Evolutionary conservation across 2,329 filamentous ascomycete genomes (phyloP), one percentile per base, ranked within the genome.

Genomic region (Sporothrix protearum): DNA sequence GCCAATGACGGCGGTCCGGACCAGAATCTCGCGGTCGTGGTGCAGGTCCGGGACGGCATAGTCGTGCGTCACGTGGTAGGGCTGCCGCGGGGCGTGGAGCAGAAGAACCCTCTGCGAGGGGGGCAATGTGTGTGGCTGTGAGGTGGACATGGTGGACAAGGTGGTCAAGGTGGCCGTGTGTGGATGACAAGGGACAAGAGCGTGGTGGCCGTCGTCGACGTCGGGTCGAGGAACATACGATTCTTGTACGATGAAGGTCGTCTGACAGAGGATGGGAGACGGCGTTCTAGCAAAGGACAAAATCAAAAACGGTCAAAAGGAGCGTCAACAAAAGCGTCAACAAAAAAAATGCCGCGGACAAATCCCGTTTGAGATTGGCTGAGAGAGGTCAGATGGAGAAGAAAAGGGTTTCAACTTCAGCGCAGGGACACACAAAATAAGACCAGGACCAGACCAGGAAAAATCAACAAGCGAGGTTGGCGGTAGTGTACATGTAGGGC

Each of bases 1-100:
- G 0, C 91, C 91, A 75, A 92, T 89, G 14, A 87, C 86, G 49
- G 85, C 81, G 1, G 88, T 85, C 77, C 86, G 86, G n/a, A 92
- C 85, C 5, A 92, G 80, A 5, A 92, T 79, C 75, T 92, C 88
- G 57, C 75, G 72, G 9, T 77, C 75, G 25, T 72, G 68, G 16
- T 73, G 42, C 3, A 78, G 71, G 30, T 74, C 30, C 5, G 78
- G 78, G 1, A 79, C 76, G 16, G 78, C 74, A 63, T 79, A 77
- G 45, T 76, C 71, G 5, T 76, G 74, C 1, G 77, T 77, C 45
- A 79, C 68, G 33, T 76, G 68, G 68, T 80, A 80, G 1, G 75
- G 77, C 64, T 79, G 77, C 28, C 73, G 75, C 5, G 77, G 75
- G 3, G 73, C 78, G 53, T 78, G 77, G 36, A 80, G 71, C 8